Percentiles rank a stretch among this genome's conserved stretches.
Evolutionary conservation across 2,329 filamentous ascomycete species (phyloP).

Genomic region (Basipetospora chlamydospora): DNA sequence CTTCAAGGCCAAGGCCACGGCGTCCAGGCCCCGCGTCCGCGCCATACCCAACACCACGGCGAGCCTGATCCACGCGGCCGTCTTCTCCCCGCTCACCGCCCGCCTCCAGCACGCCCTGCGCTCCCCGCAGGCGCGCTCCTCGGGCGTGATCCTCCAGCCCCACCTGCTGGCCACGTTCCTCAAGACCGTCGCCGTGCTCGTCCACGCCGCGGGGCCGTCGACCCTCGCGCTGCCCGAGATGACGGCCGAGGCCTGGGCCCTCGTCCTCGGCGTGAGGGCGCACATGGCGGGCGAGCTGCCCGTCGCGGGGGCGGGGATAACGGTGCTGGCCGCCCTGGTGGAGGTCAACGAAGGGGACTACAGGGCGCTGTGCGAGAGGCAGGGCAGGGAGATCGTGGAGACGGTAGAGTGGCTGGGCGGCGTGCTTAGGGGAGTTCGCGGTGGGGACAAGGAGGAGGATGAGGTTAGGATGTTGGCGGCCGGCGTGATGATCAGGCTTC

Average conservation of each 20-base stretch:
- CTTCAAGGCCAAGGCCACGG: slow-evolving; percentile 44
- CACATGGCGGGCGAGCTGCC: slow-evolving; percentile 44
- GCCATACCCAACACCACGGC: slow-evolving; percentile 65
- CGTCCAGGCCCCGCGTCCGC: slow-evolving; percentile 22
- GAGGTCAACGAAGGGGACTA: slow-evolving; percentile 67
- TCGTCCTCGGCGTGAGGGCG: slow-evolving; percentile 59
- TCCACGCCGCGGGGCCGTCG: slow-evolving; percentile 71
- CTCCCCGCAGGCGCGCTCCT: slow-evolving; percentile 22
- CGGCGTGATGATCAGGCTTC: slow-evolving; percentile 60
- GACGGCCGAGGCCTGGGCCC: slow-evolving; percentile 69
- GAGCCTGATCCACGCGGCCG: slow-evolving; percentile 55
- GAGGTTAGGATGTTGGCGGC: slow-evolving; percentile 67
- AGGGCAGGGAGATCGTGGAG: slow-evolving; percentile 68
- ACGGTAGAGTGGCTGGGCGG: slow-evolving; percentile 71
- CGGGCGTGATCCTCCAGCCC: slow-evolving; percentile 55
- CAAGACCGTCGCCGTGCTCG: slow-evolving; percentile 69
- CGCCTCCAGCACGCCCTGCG: slow-evolving; percentile 56
- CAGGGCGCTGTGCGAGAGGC: slow-evolving; percentile 55
- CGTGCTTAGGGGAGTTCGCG: slow-evolving; percentile 51
- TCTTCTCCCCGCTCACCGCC: slow-evolving; percentile 78
- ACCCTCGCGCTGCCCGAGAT: slow-evolving; percentile 64
- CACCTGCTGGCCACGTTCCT: slow-evolving; percentile 66
- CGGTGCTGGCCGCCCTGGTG: slow-evolving; percentile 64
- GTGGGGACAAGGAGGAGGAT: slow-evolving; percentile 51
- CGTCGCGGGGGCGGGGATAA: slow-evolving; percentile 61